Evolutionary conservation across 2,329 filamentous ascomycete genomes (phyloP), one percentile per base, ranked within the genome.

Genomic region (Aspergillus arachidicola): DNA sequence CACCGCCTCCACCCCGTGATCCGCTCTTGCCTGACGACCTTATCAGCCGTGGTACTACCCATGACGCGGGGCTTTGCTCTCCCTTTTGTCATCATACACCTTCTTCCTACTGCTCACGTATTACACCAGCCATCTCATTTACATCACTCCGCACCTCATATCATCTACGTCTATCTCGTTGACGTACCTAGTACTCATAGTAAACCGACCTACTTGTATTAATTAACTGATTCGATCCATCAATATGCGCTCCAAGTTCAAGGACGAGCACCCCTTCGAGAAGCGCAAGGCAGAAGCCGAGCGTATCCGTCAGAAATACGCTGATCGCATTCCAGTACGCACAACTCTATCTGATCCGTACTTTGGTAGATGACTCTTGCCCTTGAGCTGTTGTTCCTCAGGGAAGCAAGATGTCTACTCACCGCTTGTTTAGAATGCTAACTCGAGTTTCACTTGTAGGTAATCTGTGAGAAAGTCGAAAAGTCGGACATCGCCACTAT

Each of bases 241-340:
- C 86, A 92, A 77, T 72, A 97, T 97, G 93, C 91, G 94, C 79
- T 96, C 93, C 86, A 98, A 98, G 89, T 99, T 99, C 84, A 99
- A 99, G 93, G 95, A 99, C 90, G 95, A 98, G 89, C 95, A 98
- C 82, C 93, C 93, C 75, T 98, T 98, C 81, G 95, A 98, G 91
- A 99, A 99, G 92, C 93, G 95, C 85, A 97, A 98, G 92, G 95
- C 95, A 71, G 95, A 99, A 85, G 95, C 95, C 79, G 95, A 99
- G 87, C 94, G 95, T 81, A 97, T 97, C 81, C 93, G 95, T 72
- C 94, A 97, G 86, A 99, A 99, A 84, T 99, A 99, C 81, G 89
- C 93, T 72, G 95, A 99, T 81, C 93, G 95, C 75, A 99, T 99
- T 83, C 95, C 95, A 58, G 95, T 97, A 89, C 80, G 93, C 55